A percentile compares a stretch with the other conserved stretches of the same genome.
phyloP scores from a whole-genome alignment of 192 early-diverging fungal genomes.

The Martensiomyces pterosporus region DNA sequence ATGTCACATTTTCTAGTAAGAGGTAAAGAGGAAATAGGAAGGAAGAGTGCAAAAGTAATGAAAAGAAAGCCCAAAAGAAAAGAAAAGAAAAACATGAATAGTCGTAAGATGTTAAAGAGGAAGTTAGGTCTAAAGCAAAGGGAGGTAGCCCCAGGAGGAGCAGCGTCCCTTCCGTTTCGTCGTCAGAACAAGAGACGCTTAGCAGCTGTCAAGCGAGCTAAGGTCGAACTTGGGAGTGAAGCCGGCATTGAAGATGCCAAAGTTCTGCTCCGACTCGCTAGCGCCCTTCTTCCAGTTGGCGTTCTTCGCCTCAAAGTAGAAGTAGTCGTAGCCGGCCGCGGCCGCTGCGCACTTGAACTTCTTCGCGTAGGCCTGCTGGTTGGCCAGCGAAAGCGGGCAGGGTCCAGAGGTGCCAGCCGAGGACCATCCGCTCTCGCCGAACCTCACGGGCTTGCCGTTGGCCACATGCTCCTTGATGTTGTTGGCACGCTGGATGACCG shows the following conservation, averaged over 20 bases:
- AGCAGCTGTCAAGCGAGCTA: constrained; percentile 22
- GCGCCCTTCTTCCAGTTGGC: constrained; percentile 37
- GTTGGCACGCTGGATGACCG: constrained; percentile 37
- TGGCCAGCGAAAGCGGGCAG: constrained; percentile 27
- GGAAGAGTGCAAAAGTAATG: too few species aligned
- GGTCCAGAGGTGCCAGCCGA: constrained; percentile 36
- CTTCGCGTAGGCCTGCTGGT: constrained; percentile 25
- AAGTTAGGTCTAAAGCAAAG: too few species aligned
- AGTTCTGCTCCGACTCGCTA: constrained; percentile 33
- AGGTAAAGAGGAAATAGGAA: too few species aligned
- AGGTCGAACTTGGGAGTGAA: constrained; percentile 24
- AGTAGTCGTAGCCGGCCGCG: constrained; percentile 26
- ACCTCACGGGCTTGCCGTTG: constrained; percentile 29
- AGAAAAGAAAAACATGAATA: too few species aligned
- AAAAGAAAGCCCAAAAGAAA: too few species aligned
- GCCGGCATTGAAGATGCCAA: constrained; percentile 27
- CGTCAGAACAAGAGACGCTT: too few species aligned
- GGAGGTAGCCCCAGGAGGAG: too few species aligned
- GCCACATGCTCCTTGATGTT: constrained; percentile 23
- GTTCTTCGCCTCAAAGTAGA: constrained; percentile 52
- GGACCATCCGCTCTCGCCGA: constrained; percentile 46
- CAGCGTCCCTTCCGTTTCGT: too few species aligned
- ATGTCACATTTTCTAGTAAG: too few species aligned
- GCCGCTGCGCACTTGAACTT: constrained; percentile 39
- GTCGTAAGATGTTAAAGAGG: too few species aligned